phyloP scores from a whole-genome alignment of 2,329 filamentous ascomycete species.

The Falciphora oryzae region DNA sequence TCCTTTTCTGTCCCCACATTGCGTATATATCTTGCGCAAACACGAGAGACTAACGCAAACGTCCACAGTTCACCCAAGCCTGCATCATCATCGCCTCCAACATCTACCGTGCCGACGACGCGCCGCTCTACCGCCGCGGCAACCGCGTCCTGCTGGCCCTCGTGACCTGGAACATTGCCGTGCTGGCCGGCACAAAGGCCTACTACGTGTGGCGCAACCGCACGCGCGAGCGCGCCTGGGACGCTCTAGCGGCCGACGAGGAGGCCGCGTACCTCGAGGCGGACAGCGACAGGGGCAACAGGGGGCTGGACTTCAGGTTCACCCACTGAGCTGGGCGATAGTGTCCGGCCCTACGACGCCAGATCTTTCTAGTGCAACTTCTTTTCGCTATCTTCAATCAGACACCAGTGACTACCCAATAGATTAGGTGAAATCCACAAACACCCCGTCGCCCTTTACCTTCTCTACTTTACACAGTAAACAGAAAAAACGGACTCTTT shows the following conservation, averaged over 20 bases:
- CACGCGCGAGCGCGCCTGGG: constrained; percentile 38
- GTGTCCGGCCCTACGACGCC: no score
- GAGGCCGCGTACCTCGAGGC: constrained; percentile 26
- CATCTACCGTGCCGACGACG: constrained; percentile 34
- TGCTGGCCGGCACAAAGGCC: constrained; percentile 25
- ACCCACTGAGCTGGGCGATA: constrained; percentile 21
- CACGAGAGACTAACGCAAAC: no score
- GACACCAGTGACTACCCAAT: no score
- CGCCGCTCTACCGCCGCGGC: constrained; percentile 37
- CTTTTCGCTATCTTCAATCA: no score
- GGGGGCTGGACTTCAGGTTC: constrained; percentile 37
- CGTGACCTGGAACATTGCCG: constrained; percentile 28
- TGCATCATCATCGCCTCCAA: constrained; percentile 37
- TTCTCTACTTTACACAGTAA: no score
- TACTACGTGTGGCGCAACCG: constrained; percentile 48
- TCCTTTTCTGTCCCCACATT: no score
- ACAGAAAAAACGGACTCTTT: no score
- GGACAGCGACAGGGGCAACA: constrained; percentile 39
- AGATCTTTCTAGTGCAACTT: no score
- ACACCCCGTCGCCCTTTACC: no score
- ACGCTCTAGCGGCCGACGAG: constrained; percentile 38
- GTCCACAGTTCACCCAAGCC: constrained; percentile 31
- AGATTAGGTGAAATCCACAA: no score
- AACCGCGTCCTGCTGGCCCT: constrained; percentile 36
- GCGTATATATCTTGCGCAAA: no score